phyloP scores from a whole-genome alignment of 352 stramenopile species.

The Pythium graminicola region DNA sequence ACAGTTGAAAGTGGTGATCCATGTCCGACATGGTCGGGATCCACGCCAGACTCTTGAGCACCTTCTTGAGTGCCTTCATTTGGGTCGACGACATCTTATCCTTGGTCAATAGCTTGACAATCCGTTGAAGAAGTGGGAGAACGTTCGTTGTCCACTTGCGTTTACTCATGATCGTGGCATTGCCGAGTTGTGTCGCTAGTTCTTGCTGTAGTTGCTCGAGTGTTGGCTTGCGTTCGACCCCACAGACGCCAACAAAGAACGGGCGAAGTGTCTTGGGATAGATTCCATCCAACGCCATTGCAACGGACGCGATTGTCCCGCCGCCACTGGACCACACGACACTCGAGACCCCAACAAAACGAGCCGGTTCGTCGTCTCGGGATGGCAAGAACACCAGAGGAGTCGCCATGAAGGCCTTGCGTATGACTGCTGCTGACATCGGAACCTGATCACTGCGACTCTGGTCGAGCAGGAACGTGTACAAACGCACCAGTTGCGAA shows the following conservation, averaged over 20 bases:
- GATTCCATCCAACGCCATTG: slow-evolving; percentile 31
- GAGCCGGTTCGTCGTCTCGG: neutral
- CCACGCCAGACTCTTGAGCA: slow-evolving; percentile 13
- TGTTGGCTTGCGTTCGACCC: slow-evolving; percentile 56
- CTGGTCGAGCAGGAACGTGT: slow-evolving; percentile 20
- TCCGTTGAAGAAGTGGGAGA: slow-evolving; percentile 32
- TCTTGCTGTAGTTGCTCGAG: slow-evolving; percentile 32
- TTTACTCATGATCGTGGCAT: neutral
- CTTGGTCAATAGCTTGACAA: slow-evolving; percentile 46
- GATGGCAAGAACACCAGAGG: slow-evolving; percentile 13
- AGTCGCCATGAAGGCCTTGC: slow-evolving; percentile 8
- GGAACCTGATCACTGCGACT: slow-evolving; percentile 6
- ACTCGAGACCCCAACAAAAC: slow-evolving; percentile 2
- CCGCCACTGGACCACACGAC: slow-evolving; percentile 21
- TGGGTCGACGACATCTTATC: slow-evolving; percentile 33
- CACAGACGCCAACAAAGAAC: slow-evolving; percentile 65
- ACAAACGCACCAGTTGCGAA: slow-evolving; percentile 9
- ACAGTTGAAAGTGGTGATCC: neutral
- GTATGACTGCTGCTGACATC: slow-evolving; percentile 5
- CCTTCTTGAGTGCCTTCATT: slow-evolving; percentile 34
- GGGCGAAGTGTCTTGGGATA: slow-evolving; percentile 44
- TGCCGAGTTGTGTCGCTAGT: neutral
- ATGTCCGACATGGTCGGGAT: neutral
- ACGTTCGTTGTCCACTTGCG: slow-evolving; percentile 25
- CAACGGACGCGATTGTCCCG: slow-evolving; percentile 20